Evolutionary conservation across 768 basidiomycete genomes (phyloP).

Genomic region (Kwoniella sp.): DNA sequence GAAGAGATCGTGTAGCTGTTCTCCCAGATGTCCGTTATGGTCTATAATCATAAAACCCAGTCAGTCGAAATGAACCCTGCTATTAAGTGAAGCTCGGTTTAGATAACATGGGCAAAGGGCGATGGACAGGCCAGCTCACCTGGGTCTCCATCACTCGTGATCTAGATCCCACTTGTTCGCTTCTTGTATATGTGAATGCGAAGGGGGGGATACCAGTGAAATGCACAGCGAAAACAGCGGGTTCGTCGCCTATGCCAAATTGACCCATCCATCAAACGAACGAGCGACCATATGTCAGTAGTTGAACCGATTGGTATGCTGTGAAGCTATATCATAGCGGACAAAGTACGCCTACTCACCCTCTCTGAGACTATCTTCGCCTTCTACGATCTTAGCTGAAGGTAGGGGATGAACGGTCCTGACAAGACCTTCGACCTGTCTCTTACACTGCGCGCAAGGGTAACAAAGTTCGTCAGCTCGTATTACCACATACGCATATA

Average conservation of each 20-base stretch:
- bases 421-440: constrained; percentile 71
- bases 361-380: constrained; percentile 87
- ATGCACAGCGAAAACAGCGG: constrained; percentile 90
- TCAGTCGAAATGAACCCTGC: too few species aligned
- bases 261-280: background rate
- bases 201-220: constrained; percentile 91
- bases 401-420: constrained; percentile 80
- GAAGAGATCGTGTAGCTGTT: constrained; percentile 87
- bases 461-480: constrained; percentile 2
- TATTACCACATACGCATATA: background rate
- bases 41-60: constrained; percentile 25
- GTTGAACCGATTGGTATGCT: too few species aligned
- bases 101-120: background rate
- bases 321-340: too few species aligned
- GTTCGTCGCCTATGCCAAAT: constrained; percentile 66
- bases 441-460: constrained; percentile 58
- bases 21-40: constrained; percentile 58
- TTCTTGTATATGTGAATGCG: constrained; percentile 64
- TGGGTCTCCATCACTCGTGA: constrained; percentile 52
- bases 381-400: constrained; percentile 83
- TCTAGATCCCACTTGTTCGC: constrained; percentile 37
- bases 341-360: constrained; percentile 64
- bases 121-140: constrained; percentile 25
- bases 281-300: background rate
- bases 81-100: too few species aligned